Evolutionary conservation across 2,329 filamentous ascomycete genomes (phyloP).

Genomic region (Cordyceps fumosorosea): DNA sequence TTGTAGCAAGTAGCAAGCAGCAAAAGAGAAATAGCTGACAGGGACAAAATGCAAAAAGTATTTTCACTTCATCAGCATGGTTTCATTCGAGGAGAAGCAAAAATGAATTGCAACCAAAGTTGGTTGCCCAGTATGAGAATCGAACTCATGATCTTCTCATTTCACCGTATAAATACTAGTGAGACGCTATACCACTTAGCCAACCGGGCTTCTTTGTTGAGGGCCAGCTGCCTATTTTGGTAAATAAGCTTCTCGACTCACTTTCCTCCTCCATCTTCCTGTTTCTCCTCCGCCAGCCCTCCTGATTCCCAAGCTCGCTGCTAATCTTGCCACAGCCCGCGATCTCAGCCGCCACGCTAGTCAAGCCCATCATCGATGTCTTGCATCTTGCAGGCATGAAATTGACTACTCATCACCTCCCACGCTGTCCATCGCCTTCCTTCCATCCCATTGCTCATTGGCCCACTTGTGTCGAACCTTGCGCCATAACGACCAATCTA

Average conservation of each 20-base stretch:
- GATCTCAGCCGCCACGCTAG: constrained; percentile 10
- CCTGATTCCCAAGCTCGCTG: neutral
- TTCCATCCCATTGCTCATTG: neutral
- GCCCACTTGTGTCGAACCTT: neutral
- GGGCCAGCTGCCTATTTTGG: neutral
- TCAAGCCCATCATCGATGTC: neutral
- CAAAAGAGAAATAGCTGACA: too few species aligned
- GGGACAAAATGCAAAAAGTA: too few species aligned
- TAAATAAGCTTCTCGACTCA: neutral
- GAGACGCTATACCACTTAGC: constrained; percentile 31
- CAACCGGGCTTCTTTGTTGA: constrained; percentile 21
- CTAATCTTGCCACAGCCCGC: neutral
- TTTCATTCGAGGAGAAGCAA: neutral
- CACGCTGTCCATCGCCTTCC: neutral
- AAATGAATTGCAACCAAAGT: constrained; percentile 8
- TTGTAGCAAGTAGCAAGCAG: too few species aligned
- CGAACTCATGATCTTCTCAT: constrained; percentile 30
- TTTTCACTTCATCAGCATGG: too few species aligned
- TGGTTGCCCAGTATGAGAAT: constrained; percentile 26
- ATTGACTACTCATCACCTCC: neutral
- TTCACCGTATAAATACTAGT: constrained; percentile 24
- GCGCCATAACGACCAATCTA: neutral
- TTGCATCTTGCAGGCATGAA: neutral
- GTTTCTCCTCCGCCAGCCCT: too few species aligned
- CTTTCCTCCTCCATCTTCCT: too few species aligned